Percentiles rank a stretch among this genome's conserved stretches.
Evolutionary conservation across 345 rosid species (phyloP).

Genomic region (Litchi chinensis): DNA sequence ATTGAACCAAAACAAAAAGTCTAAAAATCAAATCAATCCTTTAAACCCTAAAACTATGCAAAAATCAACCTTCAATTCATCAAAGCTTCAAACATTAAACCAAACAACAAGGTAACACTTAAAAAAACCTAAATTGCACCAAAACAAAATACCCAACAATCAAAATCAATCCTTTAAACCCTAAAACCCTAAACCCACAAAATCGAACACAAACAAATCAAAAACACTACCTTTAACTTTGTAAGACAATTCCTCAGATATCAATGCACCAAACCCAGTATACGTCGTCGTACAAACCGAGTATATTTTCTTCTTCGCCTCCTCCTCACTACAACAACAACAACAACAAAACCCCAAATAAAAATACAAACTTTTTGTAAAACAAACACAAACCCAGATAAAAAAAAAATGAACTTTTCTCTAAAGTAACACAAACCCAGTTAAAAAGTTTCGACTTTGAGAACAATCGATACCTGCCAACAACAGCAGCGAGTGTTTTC

Average conservation of each 20-base stretch:
- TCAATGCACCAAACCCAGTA: conserved; percentile 95
- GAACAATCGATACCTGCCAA: conserved; percentile 56
- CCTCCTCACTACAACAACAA: conserved; percentile 73
- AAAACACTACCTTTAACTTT: conserved; percentile 79
- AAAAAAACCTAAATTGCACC: neutral
- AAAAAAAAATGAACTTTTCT: neutral
- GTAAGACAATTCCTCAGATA: conserved; percentile 88
- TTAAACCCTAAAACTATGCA: neutral
- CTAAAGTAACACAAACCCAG: neutral
- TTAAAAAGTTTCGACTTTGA: neutral
- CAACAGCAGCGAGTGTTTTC: conserved; percentile 70
- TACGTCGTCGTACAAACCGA: conserved; percentile 85
- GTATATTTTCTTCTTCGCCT: conserved; percentile 96
- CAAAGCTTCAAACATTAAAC: neutral
- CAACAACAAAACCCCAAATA: conserved; percentile 33
- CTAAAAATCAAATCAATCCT: neutral
- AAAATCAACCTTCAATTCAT: neutral
- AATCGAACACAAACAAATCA: conserved; percentile 1
- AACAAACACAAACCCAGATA: neutral
- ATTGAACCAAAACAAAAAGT: too few relatives aligned
- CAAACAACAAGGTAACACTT: neutral
- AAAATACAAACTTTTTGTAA: neutral
- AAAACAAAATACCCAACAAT: neutral
- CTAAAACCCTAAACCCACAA: neutral
- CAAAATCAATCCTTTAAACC: conserved; percentile 2